Evolutionary conservation across 345 rosid species (phyloP).

Genomic region (Salix exigua): DNA sequence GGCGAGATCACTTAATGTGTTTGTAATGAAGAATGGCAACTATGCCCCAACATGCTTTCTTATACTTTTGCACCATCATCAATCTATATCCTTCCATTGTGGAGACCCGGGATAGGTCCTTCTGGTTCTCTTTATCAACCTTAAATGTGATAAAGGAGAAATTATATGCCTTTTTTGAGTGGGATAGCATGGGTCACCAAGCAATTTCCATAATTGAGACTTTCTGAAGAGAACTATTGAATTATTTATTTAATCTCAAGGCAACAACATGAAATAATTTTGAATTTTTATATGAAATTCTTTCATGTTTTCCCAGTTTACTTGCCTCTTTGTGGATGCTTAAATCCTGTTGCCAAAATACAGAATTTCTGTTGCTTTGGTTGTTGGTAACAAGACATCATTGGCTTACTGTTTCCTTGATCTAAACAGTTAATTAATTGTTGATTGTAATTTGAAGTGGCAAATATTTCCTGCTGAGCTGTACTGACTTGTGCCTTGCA

Average conservation of each 20-base stretch:
- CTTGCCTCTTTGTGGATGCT: neutral
- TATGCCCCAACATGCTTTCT: neutral
- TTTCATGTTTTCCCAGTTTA: neutral
- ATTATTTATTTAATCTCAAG: neutral
- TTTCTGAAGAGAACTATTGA: neutral
- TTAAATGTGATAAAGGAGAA: neutral
- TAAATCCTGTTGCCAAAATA: neutral
- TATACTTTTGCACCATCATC: neutral
- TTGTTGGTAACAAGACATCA: neutral
- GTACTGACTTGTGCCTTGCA: neutral
- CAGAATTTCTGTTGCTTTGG: neutral
- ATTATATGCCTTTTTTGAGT: neutral
- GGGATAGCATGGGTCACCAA: neutral
- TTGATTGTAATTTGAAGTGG: neutral
- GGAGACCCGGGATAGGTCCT: neutral
- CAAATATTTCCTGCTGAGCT: neutral
- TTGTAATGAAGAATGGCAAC: neutral
- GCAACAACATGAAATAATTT: neutral
- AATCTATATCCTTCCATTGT: neutral
- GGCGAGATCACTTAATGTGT: neutral
- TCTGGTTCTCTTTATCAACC: neutral
- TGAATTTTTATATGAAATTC: neutral
- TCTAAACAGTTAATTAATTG: neutral
- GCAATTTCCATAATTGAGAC: neutral
- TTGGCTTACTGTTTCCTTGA: neutral